Percentiles rank a stretch among this genome's conserved stretches.
Conservation (phyloP, 768 basidiomycete species). For the Strobilomyces dryophilus region DNA sequence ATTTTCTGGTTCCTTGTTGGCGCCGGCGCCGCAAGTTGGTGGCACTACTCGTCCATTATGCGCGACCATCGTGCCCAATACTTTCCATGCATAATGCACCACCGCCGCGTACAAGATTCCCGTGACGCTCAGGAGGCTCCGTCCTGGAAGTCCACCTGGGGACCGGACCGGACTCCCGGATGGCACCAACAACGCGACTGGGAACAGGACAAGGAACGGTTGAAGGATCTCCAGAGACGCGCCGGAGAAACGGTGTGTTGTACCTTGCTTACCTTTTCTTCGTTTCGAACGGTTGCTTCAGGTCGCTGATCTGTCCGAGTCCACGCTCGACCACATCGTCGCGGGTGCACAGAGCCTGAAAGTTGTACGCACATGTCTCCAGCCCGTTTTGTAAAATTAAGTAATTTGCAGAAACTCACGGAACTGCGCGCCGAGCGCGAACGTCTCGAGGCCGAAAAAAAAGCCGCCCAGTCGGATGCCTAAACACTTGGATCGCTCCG, state of each 20-base stretch:
- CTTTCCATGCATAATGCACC: conserved; percentile 27
- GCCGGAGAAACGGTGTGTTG: conserved; percentile 47
- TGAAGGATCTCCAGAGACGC: conserved; percentile 43
- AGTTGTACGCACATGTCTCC: conserved; percentile 38
- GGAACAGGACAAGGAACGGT: conserved; percentile 46
- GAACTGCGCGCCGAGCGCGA: conserved; percentile 27
- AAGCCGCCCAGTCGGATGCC: conserved; percentile 21
- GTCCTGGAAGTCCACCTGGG: conserved; percentile 1
- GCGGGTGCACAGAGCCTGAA: conserved; percentile 56
- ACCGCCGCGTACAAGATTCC: conserved; percentile 13
- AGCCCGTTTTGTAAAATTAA: background rate
- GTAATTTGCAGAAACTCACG: conserved; percentile 31
- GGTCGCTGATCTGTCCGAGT: conserved; percentile 66
- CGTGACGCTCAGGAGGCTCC: conserved; percentile 8
- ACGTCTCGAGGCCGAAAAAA: conserved; percentile 47
- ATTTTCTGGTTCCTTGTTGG: conserved; percentile 68
- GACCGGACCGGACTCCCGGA: conserved; percentile 12
- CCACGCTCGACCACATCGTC: conserved; percentile 59
- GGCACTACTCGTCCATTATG: conserved; percentile 39
- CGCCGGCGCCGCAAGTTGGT: conserved; percentile 38
- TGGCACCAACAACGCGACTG: conserved; percentile 31
- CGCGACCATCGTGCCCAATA: conserved; percentile 37
- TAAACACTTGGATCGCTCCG: conserved; percentile 18
- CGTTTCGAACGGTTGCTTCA: background rate
- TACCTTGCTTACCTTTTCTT: background rate